These are phyloP conservation scores for Cyberlindnera euphorbiiphila DNA, from an alignment of 805 yeast species.

Conservation along the genomic window DNA sequence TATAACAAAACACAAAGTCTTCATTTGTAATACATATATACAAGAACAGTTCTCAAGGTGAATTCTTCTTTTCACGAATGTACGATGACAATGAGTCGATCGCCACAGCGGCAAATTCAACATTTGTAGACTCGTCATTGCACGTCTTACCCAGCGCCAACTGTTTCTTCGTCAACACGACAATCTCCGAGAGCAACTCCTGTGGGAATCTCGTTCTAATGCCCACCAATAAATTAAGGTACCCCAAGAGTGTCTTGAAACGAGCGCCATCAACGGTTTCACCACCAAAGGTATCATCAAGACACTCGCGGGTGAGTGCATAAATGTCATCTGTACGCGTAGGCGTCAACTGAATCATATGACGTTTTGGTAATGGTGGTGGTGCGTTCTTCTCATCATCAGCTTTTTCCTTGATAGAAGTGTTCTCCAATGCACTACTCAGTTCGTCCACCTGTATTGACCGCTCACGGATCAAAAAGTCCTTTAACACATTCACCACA, in stretches of 20 bases:
- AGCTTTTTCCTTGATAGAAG: conserved; percentile 7
- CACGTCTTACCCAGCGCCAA: conserved; percentile 11
- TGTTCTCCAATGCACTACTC: conserved; percentile 4
- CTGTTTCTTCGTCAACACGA: conserved; percentile 26
- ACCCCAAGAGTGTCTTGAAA: conserved; percentile 47
- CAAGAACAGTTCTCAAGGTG: background rate
- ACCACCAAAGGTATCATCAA: conserved; percentile 29
- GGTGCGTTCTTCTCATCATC: conserved; percentile 9
- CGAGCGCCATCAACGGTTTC: conserved; percentile 23
- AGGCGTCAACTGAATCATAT: conserved; percentile 40
- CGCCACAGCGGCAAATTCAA: conserved; percentile 14
- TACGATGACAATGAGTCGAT: conserved; percentile 8
- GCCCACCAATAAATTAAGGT: conserved; percentile 48
- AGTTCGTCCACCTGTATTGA: conserved; percentile 11
- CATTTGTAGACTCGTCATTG: conserved; percentile 11
- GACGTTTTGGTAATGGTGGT: conserved; percentile 41
- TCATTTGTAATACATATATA: background rate
- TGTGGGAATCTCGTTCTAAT: conserved; percentile 32
- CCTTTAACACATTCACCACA: conserved; percentile 65
- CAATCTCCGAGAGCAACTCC: conserved; percentile 28
- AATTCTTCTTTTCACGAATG: conserved; percentile 9
- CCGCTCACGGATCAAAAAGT: conserved; percentile 44
- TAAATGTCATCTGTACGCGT: conserved; percentile 41
- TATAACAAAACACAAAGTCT: no score
- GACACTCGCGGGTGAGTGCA: conserved; percentile 36